Base-by-base conservation (phyloP, 2,329 filamentous ascomycete species). In the Bertia moriformis region DNA sequence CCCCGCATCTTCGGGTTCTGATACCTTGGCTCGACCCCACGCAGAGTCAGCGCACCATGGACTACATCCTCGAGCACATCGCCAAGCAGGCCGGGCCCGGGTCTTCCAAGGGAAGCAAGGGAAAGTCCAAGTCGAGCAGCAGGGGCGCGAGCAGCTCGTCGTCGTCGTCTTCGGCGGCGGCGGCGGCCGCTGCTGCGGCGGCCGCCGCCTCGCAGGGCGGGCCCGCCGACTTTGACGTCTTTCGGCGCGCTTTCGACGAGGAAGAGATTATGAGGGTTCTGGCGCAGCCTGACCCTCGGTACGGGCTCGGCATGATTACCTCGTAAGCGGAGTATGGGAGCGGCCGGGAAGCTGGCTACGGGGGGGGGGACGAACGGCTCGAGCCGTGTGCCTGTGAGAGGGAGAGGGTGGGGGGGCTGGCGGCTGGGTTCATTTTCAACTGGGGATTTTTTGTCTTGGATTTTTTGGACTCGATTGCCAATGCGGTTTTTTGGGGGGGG, bases 1-100 rank as follows among this genome's bases (percentile, higher is more conserved):
- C n/a, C n/a, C n/a, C n/a, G n/a, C n/a, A n/a, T n/a, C n/a, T n/a
- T n/a, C n/a, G n/a, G n/a, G n/a, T n/a, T n/a, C n/a, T n/a, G n/a
- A n/a, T n/a, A n/a, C n/a, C n/a, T n/a, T n/a, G n/a, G n/a, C n/a
- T n/a, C n/a, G n/a, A n/a, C n/a, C n/a, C n/a, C n/a, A n/a, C n/a
- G n/a, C 22, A 27, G 3, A 49, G 53, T 37, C 67, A 72, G 51
- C 72, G 65, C 55, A 74, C 70, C 1, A 55, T 60, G n/a, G 60
- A 61, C 39, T 50, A 69, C 44, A 69, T 76, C 42, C 54, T 65
- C 18, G 68, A 75, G 36, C 70, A 74, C 41, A 64, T 73, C 38
- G 59, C 59, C 40, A 74, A 71, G 48, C 74, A 73, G 50, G 58
- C 50, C 42, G 59, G 54, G 44, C 45, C 51, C 17, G 43, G 17